Conservation (phyloP, 2,329 filamentous ascomycete species). For the Colletotrichum shisoi region DNA sequence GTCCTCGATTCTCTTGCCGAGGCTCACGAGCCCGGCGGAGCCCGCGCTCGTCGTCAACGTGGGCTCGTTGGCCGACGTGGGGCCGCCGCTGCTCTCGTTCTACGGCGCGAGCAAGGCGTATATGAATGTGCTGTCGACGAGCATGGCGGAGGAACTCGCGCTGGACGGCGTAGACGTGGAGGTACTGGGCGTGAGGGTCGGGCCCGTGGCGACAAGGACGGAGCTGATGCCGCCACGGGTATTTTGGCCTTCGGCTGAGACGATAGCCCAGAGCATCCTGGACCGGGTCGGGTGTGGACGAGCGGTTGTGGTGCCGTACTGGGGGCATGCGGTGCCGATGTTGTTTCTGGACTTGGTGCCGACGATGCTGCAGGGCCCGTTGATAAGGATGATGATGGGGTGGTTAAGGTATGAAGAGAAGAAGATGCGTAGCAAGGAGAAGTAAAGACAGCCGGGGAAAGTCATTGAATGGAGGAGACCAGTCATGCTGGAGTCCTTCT, state of each 20-base stretch:
- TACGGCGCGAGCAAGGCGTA: slow-evolving; percentile 36
- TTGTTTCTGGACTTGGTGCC: slow-evolving; percentile 22
- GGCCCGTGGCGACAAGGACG: slow-evolving; percentile 27
- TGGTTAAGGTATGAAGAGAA: slow-evolving; percentile 25
- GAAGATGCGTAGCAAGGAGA: slow-evolving; percentile 16
- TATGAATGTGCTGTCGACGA: slow-evolving; percentile 23
- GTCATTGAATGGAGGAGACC: not conserved
- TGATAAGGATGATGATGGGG: slow-evolving; percentile 7
- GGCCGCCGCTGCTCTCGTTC: slow-evolving; percentile 29
- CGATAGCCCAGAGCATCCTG: slow-evolving; percentile 31
- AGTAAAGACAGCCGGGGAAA: not conserved
- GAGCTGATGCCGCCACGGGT: slow-evolving; percentile 23
- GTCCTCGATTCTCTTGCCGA: slow-evolving; percentile 20
- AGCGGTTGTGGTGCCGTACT: slow-evolving; percentile 27
- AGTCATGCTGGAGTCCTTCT: too few relatives aligned
- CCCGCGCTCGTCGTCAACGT: slow-evolving; percentile 37
- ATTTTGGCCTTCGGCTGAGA: slow-evolving; percentile 27
- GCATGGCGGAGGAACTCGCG: slow-evolving; percentile 23
- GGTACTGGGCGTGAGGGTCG: slow-evolving; percentile 29
- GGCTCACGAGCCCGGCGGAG: slow-evolving; percentile 6
- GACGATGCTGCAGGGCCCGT: slow-evolving; percentile 12
- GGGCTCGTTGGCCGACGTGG: slow-evolving; percentile 29
- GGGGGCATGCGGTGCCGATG: slow-evolving; percentile 26
- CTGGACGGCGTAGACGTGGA: slow-evolving; percentile 32
- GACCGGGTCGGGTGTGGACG: slow-evolving; percentile 35